Evolutionary conservation across 2,329 filamentous ascomycete species (phyloP).

Genomic region (Dichotomopilus funicola): DNA sequence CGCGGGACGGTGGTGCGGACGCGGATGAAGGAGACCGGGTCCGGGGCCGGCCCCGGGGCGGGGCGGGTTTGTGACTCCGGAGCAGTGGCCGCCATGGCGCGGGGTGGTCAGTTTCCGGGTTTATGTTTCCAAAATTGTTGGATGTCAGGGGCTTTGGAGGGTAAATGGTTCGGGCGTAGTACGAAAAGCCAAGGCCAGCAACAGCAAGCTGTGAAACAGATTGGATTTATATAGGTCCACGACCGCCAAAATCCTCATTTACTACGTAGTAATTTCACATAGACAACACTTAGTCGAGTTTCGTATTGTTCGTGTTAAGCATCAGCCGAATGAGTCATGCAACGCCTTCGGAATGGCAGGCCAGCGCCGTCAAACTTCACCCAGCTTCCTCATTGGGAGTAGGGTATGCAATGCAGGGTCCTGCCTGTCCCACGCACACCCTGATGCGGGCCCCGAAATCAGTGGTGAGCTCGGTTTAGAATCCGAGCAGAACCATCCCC

Average conservation of each 20-base stretch:
- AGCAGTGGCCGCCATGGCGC: neutral
- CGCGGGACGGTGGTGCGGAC: slow-evolving; percentile 45
- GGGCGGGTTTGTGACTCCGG: neutral
- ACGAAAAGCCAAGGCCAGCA: no score
- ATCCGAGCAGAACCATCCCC: neutral
- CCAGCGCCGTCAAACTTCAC: neutral
- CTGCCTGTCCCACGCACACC: neutral
- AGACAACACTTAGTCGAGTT: no score
- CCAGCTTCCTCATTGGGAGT: slow-evolving; percentile 14
- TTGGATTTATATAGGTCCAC: no score
- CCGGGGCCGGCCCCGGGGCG: slow-evolving; percentile 11
- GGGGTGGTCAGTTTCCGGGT: neutral
- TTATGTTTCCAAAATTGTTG: neutral
- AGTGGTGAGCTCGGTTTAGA: neutral
- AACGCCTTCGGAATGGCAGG: neutral
- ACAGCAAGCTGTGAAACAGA: no score
- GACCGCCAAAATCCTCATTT: no score
- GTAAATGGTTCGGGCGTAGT: no score
- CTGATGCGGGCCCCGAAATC: no score
- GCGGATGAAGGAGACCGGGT: slow-evolving; percentile 27
- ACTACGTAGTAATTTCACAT: no score
- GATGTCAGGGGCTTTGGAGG: no score
- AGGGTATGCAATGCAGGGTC: slow-evolving; percentile 2
- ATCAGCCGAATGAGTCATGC: neutral
- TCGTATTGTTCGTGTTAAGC: neutral